Evolutionary conservation across 176 grass and related monocot genomes (phyloP), one percentile per base, ranked within the genome.

Genomic region (Poa annua): DNA sequence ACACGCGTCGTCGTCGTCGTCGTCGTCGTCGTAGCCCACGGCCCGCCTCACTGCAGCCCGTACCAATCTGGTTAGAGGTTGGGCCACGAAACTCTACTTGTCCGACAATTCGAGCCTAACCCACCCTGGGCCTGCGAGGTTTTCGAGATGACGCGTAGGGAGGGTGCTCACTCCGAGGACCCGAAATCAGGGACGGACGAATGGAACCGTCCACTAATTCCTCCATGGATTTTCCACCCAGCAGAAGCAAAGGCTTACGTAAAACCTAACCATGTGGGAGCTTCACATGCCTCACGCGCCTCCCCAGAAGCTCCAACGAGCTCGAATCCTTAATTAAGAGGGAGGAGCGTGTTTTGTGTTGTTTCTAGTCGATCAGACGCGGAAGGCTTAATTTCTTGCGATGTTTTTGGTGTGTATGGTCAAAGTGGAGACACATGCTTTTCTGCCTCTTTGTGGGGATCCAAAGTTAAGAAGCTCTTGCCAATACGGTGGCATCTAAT

Each of bases 251-350:
- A 85, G 76, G 81, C 68, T 34, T 59, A 7, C 2, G 8, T 2
- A 47, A 38, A 81, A n/a, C 21, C n/a, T n/a, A n/a, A 26, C 71
- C 88, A 89, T 82, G 64, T 82, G 78, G 63, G 25, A 77, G 72
- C 83, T 81, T 21, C 88, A 85, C 72, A 56, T 86, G 78, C 62
- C 16, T 8, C 83, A 35, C 36, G 44, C 83, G 44, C 24, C 78
- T 71, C 45, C 87, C 87, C 4, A 72, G 1, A 63, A 71, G 88
- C 62, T 57, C 11, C 12, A 38, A 7, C 87, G 39, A n/a, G n/a
- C n/a, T 75, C 29, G 13, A 2, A 71, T 77, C 71, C 8, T 63
- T 35, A 34, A 24, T 35, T 67, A 51, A 16, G 42, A 26, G 11
- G 42, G 20, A 41, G 12, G 9, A 6, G 12, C 29, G 77, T 29